Evolutionary conservation across 305 asterid species (phyloP).

Genomic region (Fraxinus nigra): DNA sequence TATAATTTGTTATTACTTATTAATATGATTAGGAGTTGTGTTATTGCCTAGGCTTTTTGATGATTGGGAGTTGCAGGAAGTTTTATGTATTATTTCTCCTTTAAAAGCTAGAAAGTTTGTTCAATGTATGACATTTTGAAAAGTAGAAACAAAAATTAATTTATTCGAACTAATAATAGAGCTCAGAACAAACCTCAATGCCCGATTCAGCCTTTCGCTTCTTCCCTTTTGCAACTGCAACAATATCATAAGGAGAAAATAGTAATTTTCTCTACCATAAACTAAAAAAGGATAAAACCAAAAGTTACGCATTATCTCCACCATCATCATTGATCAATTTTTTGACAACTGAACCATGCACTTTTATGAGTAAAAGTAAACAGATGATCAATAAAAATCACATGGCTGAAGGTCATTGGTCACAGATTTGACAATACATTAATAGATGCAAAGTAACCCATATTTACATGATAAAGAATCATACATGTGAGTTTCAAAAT

Average conservation of each 20-base stretch:
- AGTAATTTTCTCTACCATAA: constrained; percentile 3
- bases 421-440: constrained; percentile 8
- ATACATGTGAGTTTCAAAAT: background rate
- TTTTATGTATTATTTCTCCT: background rate
- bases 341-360: constrained; percentile 14
- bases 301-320: constrained; percentile 3
- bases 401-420: constrained; percentile 3
- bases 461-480: background rate
- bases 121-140: background rate
- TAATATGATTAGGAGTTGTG: background rate
- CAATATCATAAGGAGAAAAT: constrained; percentile 31
- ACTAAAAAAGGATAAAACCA: constrained; percentile 7
- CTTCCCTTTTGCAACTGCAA: constrained; percentile 84
- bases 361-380: constrained; percentile 7
- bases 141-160: background rate
- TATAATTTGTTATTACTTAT: background rate
- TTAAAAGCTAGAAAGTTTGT: background rate
- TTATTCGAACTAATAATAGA: constrained; percentile 9
- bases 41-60: background rate
- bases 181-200: constrained; percentile 58
- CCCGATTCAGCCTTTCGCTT: constrained; percentile 75
- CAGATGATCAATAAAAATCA: constrained; percentile 16
- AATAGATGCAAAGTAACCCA: background rate
- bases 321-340: background rate
- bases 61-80: background rate